Conservation (phyloP, 2,329 filamentous ascomycete genomes). For the Pseudogymnoascus sp. region DNA sequence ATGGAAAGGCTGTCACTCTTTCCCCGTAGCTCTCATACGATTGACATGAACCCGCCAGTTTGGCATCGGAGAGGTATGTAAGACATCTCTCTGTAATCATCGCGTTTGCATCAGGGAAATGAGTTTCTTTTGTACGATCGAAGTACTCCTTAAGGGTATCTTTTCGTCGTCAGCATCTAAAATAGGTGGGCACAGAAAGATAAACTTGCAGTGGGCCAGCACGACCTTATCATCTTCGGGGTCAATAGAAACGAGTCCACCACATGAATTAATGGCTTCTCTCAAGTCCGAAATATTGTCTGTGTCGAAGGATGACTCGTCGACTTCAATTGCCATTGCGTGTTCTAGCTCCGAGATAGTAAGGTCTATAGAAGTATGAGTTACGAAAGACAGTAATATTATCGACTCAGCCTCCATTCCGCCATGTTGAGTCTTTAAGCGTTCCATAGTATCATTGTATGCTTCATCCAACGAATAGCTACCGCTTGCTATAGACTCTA, state of each 20-base stretch:
- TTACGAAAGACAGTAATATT: background rate
- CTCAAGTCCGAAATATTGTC: constrained; percentile 1
- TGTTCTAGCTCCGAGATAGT: background rate
- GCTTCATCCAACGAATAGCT: background rate
- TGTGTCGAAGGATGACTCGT: background rate
- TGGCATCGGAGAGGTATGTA: background rate
- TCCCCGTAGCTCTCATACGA: background rate
- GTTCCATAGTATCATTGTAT: background rate
- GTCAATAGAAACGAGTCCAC: background rate
- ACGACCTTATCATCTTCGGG: background rate
- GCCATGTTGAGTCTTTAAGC: background rate
- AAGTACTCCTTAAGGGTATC: background rate
- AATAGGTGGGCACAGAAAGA: background rate
- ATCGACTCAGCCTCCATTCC: background rate
- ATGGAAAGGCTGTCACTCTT: background rate
- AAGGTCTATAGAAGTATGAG: background rate
- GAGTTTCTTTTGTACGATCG: background rate
- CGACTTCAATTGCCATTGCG: background rate
- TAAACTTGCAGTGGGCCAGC: background rate
- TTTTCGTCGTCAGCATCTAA: background rate
- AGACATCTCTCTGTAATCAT: background rate
- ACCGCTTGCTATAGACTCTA: background rate
- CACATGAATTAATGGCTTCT: background rate
- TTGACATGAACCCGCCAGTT: background rate
- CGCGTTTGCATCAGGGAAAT: background rate